These are phyloP conservation scores for barley (Hordeum vulgare) DNA, from an alignment of 176 grass and related monocot species.

Conservation along the genomic window MorexV3_pseudomolecules_assembly NC_058519.1:11621365-11621864, in stretches of 20 bases:
- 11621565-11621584: neutral
- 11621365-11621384: no score
- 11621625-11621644: neutral
- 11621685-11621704: neutral
- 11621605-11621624: neutral
- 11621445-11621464: neutral
- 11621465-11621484: constrained; percentile 33
- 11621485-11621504: constrained; percentile 2
- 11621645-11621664: neutral
- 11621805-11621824: constrained; percentile 86
- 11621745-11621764: constrained; percentile 47
- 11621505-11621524: constrained; percentile 21
- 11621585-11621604: neutral
- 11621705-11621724: neutral
- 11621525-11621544: neutral
- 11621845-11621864: neutral
- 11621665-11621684: no score
- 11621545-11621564: neutral
- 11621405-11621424: constrained; percentile 52
- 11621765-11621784: constrained; percentile 46
- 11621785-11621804: constrained; percentile 75
- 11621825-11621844: constrained; percentile 13
- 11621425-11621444: neutral
- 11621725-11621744: constrained; percentile 6
- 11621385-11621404: constrained; percentile 36